Percentiles rank a stretch among this genome's conserved stretches.
phyloP scores from a whole-genome alignment of 2,329 filamentous ascomycete species.

The Fusarium sp. region DNA sequence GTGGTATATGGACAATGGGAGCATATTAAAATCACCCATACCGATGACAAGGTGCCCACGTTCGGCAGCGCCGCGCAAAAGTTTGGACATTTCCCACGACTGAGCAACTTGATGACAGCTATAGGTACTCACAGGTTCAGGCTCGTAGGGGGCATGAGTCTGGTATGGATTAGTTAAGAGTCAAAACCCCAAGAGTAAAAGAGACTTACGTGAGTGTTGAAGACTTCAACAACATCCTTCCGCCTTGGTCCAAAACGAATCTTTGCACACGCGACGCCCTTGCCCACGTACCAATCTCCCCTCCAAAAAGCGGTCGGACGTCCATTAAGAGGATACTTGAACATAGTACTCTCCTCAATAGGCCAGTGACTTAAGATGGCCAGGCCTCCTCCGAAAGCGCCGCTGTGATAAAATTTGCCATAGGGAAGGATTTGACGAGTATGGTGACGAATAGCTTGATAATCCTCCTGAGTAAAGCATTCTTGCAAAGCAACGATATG shows the following conservation, averaged over 20 bases:
- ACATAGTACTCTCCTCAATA: slow-evolving; percentile 89
- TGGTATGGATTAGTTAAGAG: slow-evolving; percentile 39
- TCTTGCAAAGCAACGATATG: slow-evolving; percentile 95
- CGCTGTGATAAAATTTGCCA: slow-evolving; percentile 92
- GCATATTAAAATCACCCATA: slow-evolving; percentile 96
- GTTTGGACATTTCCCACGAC: slow-evolving; percentile 93
- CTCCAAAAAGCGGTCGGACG: slow-evolving; percentile 93
- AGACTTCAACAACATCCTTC: slow-evolving; percentile 84
- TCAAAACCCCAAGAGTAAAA: not conserved
- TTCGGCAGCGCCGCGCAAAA: slow-evolving; percentile 84
- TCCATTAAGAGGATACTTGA: slow-evolving; percentile 89
- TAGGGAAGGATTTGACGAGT: slow-evolving; percentile 83
- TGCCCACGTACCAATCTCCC: slow-evolving; percentile 96
- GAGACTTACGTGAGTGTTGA: slow-evolving; percentile 82
- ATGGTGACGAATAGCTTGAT: slow-evolving; percentile 78
- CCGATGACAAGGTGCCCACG: slow-evolving; percentile 86
- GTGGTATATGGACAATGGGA: slow-evolving; percentile 87
- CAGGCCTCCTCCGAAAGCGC: slow-evolving; percentile 89
- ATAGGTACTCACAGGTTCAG: slow-evolving; percentile 84
- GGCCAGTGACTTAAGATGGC: slow-evolving; percentile 93
- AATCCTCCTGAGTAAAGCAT: slow-evolving; percentile 91
- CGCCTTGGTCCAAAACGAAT: slow-evolving; percentile 75
- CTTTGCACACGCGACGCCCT: slow-evolving; percentile 87
- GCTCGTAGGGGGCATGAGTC: slow-evolving; percentile 88
- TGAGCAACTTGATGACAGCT: slow-evolving; percentile 91